These are phyloP conservation scores for Sporothrix brunneoviolacea DNA, from an alignment of 2,329 filamentous ascomycete species.

Conservation along the genomic window DNA sequence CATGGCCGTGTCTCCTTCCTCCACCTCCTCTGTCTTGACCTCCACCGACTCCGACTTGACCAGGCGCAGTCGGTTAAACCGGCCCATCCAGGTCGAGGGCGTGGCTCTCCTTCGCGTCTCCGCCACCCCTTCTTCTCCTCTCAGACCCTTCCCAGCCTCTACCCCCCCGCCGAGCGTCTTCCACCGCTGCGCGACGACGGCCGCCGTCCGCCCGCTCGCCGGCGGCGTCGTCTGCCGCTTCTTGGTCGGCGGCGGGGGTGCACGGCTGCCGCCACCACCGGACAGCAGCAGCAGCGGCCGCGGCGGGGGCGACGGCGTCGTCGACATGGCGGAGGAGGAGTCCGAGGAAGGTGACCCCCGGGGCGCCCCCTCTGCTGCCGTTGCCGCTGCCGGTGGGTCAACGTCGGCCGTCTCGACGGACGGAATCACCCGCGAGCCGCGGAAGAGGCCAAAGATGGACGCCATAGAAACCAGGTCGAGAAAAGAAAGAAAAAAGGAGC, in stretches of 20 bases:
- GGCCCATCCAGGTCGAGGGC: background rate
- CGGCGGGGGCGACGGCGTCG: background rate
- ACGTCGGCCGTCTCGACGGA: background rate
- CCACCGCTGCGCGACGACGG: constrained; percentile 6
- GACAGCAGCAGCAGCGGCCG: background rate
- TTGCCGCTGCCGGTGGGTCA: background rate
- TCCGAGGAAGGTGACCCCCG: background rate
- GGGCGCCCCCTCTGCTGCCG: background rate
- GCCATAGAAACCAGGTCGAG: constrained; percentile 7
- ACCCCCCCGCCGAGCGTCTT: background rate
- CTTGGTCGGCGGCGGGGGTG: background rate
- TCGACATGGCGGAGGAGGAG: background rate
- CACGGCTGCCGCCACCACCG: no score
- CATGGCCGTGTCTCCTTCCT: background rate
- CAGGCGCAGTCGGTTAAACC: background rate
- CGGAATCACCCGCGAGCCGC: background rate
- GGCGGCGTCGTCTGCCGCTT: constrained; percentile 5
- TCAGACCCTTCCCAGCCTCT: background rate
- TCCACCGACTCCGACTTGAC: background rate
- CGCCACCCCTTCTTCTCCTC: no score
- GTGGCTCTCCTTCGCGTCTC: no score
- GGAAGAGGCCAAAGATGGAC: constrained; percentile 12
- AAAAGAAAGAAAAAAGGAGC: background rate
- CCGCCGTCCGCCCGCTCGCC: constrained; percentile 2
- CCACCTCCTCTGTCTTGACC: constrained; percentile 3